Evolutionary conservation across 2,329 filamentous ascomycete genomes (phyloP).

Genomic region (Colletotrichum viniferum): DNA sequence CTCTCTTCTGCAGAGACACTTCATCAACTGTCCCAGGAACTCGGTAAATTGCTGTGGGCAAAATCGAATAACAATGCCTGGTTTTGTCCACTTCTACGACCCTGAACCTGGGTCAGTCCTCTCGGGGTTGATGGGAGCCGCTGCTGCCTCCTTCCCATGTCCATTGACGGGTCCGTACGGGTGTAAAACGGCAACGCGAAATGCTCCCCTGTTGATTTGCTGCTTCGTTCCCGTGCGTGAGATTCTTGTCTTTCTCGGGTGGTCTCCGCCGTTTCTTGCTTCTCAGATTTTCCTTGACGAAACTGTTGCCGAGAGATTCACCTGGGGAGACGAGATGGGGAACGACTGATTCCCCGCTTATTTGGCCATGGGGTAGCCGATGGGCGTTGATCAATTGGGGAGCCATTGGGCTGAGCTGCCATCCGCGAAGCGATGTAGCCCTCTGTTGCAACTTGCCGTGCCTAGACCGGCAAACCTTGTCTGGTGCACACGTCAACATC

Average conservation of each 20-base stretch:
- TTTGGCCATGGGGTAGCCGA: not conserved
- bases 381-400: not conserved
- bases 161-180: not conserved
- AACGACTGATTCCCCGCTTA: constrained; percentile 2
- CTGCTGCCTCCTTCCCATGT: not conserved
- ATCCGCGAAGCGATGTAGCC: constrained; percentile 18
- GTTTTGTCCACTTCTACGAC: not conserved
- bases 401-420: constrained; percentile 18
- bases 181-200: not conserved
- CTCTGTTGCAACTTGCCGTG: constrained; percentile 4
- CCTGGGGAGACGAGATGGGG: not conserved
- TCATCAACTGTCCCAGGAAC: constrained; percentile 15
- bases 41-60: constrained; percentile 15
- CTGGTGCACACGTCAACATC: not conserved
- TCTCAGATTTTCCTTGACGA: not conserved
- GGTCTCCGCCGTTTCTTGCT: not conserved
- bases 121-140: not conserved
- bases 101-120: not conserved
- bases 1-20: constrained; percentile 8
- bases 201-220: not conserved
- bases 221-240: not conserved
- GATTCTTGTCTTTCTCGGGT: not conserved
- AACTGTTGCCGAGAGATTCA: not conserved
- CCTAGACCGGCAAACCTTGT: constrained; percentile 4
- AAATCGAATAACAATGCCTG: not conserved